Evolutionary conservation across 2,329 filamentous ascomycete genomes (phyloP), one percentile per base, ranked within the genome.

Genomic region (Tolypocladium capitatum): DNA sequence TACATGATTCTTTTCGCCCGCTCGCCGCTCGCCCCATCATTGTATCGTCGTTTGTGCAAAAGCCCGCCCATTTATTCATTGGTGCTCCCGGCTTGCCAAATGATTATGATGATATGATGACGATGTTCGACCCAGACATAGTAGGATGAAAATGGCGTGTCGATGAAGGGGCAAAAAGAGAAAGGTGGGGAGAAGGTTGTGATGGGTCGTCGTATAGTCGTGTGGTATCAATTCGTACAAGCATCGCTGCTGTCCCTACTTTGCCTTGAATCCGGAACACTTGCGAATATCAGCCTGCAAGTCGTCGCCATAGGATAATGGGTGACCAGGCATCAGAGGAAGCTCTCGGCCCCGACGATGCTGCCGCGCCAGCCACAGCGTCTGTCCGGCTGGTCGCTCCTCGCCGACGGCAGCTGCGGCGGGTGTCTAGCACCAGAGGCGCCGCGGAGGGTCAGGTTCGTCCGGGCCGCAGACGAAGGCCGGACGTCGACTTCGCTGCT

Each of bases 281-380:
- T 43, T 14, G n/a, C n/a, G 4, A 10, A 5, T 9, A 13, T 3
- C 8, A 4, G 10, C 13, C 20, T 35, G 20, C 43, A 18, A 18
- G 8, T n/a, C 20, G 13, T 24, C 30, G 20, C 30, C 20, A 8
- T 7, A 20, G 9, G 31, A 27, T 34, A n/a, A 18, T 38, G 28
- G 21, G 27, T 38, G 5, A 24, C 14, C 36, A 13, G 27, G 44
- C 40, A 21, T 73, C 59, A 80, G 35, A 80, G 56, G 54, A 81
- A 77, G 20, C 72, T 73, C 40, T 81, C 77, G 47, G 60, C 68
- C 44, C 78, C 68, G 13, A 79, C 71, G 30, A 79, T 70, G 52
- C 73, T 78, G 24, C 73, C 71, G 32, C 76, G 71, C 76, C 76
- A 81, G 51, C 70, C 68, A 56, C 75, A 80, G 48, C 69, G 67